Conservation (phyloP, 2,329 filamentous ascomycete species). For the Xylariaceae sp. region DNA sequence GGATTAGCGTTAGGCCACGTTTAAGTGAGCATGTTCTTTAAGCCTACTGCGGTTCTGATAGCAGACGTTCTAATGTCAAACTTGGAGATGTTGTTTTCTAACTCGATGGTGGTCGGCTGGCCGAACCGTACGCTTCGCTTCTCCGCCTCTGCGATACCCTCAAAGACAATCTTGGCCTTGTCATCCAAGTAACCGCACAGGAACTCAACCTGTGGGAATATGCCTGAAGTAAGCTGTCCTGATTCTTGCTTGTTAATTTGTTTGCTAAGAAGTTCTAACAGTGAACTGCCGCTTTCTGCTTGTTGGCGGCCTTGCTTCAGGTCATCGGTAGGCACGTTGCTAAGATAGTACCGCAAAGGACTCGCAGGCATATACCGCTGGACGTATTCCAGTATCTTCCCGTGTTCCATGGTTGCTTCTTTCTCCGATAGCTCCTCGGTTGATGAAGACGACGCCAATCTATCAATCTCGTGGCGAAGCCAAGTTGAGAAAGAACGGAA, state of each 20-base stretch:
- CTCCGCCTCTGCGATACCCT: conserved; percentile 70
- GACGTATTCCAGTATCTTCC: conserved; percentile 77
- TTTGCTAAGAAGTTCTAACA: conserved; percentile 53
- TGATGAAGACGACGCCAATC: conserved; percentile 66
- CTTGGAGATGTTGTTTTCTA: conserved; percentile 49
- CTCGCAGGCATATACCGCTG: conserved; percentile 68
- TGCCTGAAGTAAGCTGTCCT: conserved; percentile 50
- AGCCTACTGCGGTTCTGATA: conserved; percentile 38
- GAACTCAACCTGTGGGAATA: conserved; percentile 64
- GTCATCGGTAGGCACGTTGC: conserved; percentile 52
- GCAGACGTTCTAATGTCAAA: conserved; percentile 62
- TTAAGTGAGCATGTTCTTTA: background rate
- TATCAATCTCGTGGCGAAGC: conserved; percentile 82
- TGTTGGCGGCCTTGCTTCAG: conserved; percentile 50
- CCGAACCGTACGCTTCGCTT: conserved; percentile 70
- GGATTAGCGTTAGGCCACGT: conserved; percentile 13
- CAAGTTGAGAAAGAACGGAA: conserved; percentile 81
- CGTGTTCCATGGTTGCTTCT: conserved; percentile 74
- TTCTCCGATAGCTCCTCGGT: conserved; percentile 76
- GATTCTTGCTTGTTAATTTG: conserved; percentile 52
- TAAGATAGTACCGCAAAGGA: conserved; percentile 65
- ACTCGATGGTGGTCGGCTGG: conserved; percentile 49
- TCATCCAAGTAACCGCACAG: conserved; percentile 60
- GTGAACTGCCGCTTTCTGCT: conserved; percentile 47
- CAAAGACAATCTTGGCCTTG: conserved; percentile 65